These are phyloP conservation scores for Scedosporium boydii DNA, from an alignment of 2,329 filamentous ascomycete species.

Conservation along the genomic window DNA sequence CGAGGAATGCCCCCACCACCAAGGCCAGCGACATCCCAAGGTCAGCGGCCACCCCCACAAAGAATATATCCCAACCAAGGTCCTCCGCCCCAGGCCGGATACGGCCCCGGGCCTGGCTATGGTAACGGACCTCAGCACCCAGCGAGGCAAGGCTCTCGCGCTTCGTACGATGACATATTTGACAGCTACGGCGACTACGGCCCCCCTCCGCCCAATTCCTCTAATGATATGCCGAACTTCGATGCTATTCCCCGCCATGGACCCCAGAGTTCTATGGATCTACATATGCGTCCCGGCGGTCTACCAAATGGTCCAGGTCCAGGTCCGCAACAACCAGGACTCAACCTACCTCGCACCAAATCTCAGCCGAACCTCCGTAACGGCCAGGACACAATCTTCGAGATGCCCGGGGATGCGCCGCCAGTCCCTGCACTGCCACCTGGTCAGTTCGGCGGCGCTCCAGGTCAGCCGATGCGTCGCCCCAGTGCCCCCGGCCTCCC, in stretches of 20 bases:
- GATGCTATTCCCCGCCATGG: conserved; percentile 31
- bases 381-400: conserved; percentile 60
- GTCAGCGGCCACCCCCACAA: conserved; percentile 42
- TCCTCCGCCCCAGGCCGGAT: conserved; percentile 21
- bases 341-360: conserved; percentile 49
- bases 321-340: conserved; percentile 36
- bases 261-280: conserved; percentile 16
- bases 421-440: conserved; percentile 24
- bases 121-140: conserved; percentile 19
- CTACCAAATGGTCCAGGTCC: neutral
- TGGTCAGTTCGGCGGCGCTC: conserved; percentile 3
- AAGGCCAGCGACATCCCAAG: conserved; percentile 45
- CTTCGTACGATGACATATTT: conserved; percentile 14
- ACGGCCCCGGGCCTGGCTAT: conserved; percentile 22
- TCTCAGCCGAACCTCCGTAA: conserved; percentile 59
- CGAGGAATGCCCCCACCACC: conserved; percentile 21
- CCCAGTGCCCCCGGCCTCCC: neutral
- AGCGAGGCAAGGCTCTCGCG: conserved; percentile 11
- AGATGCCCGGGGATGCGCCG: conserved; percentile 59
- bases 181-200: conserved; percentile 17
- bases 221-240: conserved; percentile 28
- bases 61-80: conserved; percentile 38
- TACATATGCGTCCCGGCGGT: conserved; percentile 31
- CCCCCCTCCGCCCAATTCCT: neutral
- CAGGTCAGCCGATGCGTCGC: neutral